Conservation (phyloP, 2,329 filamentous ascomycete genomes). For the Colletotrichum cordylinicola region DNA sequence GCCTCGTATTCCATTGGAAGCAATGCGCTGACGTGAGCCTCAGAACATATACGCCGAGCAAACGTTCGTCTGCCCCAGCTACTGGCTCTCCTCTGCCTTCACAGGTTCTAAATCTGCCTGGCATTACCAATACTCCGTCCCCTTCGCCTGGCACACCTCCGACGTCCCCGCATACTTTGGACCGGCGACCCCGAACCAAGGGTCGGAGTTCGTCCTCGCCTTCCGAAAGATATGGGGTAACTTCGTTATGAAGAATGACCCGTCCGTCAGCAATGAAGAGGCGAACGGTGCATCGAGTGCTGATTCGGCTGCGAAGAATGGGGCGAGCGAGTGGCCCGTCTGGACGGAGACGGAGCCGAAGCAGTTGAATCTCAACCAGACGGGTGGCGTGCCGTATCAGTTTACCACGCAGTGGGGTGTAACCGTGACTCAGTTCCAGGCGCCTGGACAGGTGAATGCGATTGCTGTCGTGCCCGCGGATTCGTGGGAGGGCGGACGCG, state of each 20-base stretch:
- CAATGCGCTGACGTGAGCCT: constrained; percentile 33
- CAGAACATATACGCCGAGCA: constrained; percentile 60
- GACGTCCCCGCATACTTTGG: constrained; percentile 43
- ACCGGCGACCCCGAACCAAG: constrained; percentile 29
- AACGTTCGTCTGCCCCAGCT: constrained; percentile 60
- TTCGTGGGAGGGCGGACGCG: constrained; percentile 53
- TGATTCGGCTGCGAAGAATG: constrained; percentile 17
- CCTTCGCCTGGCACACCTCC: constrained; percentile 42
- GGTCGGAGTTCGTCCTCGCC: constrained; percentile 34
- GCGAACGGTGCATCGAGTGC: constrained; percentile 30
- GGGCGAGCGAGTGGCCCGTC: constrained; percentile 35
- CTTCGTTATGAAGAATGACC: constrained; percentile 48
- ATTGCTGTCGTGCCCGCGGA: constrained; percentile 47
- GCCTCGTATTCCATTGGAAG: background rate
- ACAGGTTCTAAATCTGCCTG: constrained; percentile 30
- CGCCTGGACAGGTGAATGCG: constrained; percentile 35
- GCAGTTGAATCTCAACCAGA: constrained; percentile 53
- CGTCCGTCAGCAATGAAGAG: constrained; percentile 39
- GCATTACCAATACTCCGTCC: constrained; percentile 55
- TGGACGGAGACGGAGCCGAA: constrained; percentile 35
- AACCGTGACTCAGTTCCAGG: constrained; percentile 30
- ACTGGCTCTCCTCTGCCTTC: constrained; percentile 60
- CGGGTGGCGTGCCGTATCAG: constrained; percentile 38
- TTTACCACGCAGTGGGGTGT: constrained; percentile 17
- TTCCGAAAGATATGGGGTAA: constrained; percentile 51